Evolutionary conservation across 305 asterid genomes (phyloP).

Genomic region (Solanum hybrid): DNA sequence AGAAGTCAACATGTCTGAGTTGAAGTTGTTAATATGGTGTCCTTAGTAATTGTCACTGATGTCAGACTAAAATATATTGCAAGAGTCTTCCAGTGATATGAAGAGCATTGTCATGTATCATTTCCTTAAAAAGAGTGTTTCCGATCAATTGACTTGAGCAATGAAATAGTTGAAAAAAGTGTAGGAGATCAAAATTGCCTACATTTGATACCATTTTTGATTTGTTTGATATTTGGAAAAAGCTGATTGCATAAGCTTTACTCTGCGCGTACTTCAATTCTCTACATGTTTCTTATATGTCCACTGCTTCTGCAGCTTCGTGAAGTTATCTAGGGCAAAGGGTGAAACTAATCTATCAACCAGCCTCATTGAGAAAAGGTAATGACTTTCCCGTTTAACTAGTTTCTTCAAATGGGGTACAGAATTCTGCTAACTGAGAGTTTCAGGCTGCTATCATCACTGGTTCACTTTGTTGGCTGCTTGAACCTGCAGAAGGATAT

Average conservation of each 20-base stretch:
- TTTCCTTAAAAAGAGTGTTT: neutral
- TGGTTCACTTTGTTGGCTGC: constrained; percentile 39
- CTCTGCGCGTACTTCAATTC: neutral
- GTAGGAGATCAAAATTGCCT: neutral
- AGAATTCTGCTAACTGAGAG: neutral
- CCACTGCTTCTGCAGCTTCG: constrained; percentile 30
- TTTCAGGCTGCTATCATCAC: constrained; percentile 51
- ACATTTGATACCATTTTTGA: neutral
- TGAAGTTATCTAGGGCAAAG: constrained; percentile 38
- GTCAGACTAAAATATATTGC: neutral
- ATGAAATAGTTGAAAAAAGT: neutral
- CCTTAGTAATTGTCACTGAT: neutral
- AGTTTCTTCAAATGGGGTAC: neutral
- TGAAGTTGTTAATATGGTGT: neutral
- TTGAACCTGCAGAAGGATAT: constrained; percentile 44
- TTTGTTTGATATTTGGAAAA: neutral
- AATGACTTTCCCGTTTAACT: neutral
- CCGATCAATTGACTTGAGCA: neutral
- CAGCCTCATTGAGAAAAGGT: constrained; percentile 37
- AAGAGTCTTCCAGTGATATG: neutral
- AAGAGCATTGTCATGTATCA: neutral
- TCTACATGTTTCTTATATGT: neutral
- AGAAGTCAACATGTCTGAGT: neutral
- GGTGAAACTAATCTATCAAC: constrained; percentile 21
- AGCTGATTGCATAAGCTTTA: neutral